Evolutionary conservation across 768 basidiomycete species (phyloP), one percentile per base, ranked within the genome.

Genomic region (Gymnopilus dilepis): DNA sequence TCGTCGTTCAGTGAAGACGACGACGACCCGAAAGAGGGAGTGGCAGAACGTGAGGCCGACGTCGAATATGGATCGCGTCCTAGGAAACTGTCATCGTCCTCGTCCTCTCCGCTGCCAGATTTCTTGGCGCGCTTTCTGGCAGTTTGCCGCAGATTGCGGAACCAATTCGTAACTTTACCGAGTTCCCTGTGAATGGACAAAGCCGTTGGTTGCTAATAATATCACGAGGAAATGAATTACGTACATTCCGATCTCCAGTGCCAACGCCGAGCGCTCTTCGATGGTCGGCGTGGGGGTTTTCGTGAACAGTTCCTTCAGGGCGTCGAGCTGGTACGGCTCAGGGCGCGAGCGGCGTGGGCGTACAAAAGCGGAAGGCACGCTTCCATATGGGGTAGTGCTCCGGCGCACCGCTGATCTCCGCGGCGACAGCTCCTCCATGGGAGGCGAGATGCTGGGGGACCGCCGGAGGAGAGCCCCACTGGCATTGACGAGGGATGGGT

Each of bases 81-180:
- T 59, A 79, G 76, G 59, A 78, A 78, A 61, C 77, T 78, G 64
- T 83, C 82, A 50, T 83, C 79, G 61, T 80, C 81, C 24, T 78
- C 78, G 53, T 80, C 79, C 62, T 78, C 82, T 21, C 78, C 75
- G 66, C 81, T 78, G 55, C 78, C 76, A 22, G 75, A 71, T 64
- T 77, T 84, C 75, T 81, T 86, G 59, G 84, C 82, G 22, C 91
- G 86, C 74, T 87, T 92, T 42, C 91, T 78, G n/a, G 91, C 83
- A 17, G 89, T 90, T 76, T 94, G 91, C 37, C 91, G 84, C 59
- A 93, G 80, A 70, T 94, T 94, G 34, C 91, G 82, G 80, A 93
- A 93, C 91, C 91, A 94, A 72, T 94, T 94, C 17, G 91, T 92
- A 55, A 94, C 91, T 75, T 91, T 92, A 65, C 87, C 88, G 59